Base-by-base conservation (phyloP, 2,329 filamentous ascomycete genomes). In the Salinomyces thailandicus region DNA sequence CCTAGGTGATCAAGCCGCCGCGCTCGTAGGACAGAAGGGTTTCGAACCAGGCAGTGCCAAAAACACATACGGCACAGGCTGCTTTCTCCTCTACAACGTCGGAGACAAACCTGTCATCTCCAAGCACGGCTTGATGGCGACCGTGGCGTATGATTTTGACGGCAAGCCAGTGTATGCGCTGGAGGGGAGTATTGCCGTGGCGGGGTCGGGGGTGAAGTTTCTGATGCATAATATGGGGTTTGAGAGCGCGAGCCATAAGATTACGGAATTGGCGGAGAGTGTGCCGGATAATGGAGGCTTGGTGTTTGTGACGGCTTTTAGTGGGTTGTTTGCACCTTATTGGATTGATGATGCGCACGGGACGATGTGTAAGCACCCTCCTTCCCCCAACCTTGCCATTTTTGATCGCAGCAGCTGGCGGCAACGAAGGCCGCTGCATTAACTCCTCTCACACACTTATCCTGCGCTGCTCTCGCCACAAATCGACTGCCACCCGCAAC, bases 301-400 rank as follows among this genome's bases (percentile, higher is more conserved):
- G 37, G 75, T 87, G 13, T 70, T 94, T 51, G 86, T 94, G 42
- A 93, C 86, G 2, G 86, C 86, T 1, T 94, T 94, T 58, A 86
- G 81, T 59, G 86, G 86, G 36, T 71, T 94, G 2, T 93, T 93
- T 57, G 86, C 86, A 1, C 86, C 86, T 0, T 93, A 94, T 61
- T 94, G 86, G 86, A 89, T 93, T 43, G 85, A 93, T 55, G 84
- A 93, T 62, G 85, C 85, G 14, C 81, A 86, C 58, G 86, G 86
- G 41, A 93, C 86, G 4, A 76, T 91, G 38, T 87, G 79, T 49
- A 69, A 72, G 77, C 65, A 38, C 32, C 14, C 9, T 13, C 30
- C 15, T 18, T 16, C 13, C 15, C 16, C 11, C 11, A 26, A n/a
- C 22, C n/a, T 26, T 26, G n/a, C n/a, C n/a, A n/a, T n/a, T n/a